Evolutionary conservation across 2,329 filamentous ascomycete genomes (phyloP).

Genomic region (Dothistroma septosporum): DNA sequence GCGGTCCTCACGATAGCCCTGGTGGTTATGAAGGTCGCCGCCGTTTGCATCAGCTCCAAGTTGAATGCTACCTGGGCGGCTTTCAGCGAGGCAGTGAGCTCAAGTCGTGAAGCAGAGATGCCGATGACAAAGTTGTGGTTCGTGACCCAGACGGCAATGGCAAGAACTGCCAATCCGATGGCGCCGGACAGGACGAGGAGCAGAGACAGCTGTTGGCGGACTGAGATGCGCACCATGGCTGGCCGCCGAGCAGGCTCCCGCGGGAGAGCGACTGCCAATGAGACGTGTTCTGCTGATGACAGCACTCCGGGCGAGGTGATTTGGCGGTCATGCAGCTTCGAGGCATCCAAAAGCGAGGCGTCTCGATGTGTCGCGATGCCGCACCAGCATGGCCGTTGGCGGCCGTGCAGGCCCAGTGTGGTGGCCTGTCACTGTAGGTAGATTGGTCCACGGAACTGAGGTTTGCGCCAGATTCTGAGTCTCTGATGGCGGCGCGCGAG

Average conservation of each 20-base stretch:
- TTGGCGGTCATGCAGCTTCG: background rate
- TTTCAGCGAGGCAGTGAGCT: conserved; percentile 80
- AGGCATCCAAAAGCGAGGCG: background rate
- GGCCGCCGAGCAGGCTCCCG: background rate
- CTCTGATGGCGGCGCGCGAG: background rate
- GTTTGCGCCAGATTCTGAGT: background rate
- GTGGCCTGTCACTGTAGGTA: background rate
- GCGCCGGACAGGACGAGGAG: conserved; percentile 74
- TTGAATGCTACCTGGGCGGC: conserved; percentile 78
- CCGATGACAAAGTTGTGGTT: conserved; percentile 60
- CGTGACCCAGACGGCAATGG: conserved; percentile 67
- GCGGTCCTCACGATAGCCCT: conserved; percentile 52
- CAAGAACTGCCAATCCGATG: conserved; percentile 69
- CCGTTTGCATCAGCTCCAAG: conserved; percentile 72
- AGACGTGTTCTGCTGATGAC: background rate
- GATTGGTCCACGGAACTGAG: background rate
- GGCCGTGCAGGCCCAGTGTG: background rate
- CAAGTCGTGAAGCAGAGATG: conserved; percentile 56
- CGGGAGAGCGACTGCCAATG: background rate
- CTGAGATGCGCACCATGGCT: conserved; percentile 70
- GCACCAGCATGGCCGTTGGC: background rate
- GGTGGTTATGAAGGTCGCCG: conserved; percentile 67
- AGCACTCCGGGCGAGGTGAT: background rate
- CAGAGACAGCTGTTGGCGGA: conserved; percentile 78
- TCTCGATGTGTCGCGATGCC: background rate